Base-by-base conservation (phyloP, 2,329 filamentous ascomycete genomes). In the Bipolaris bicolor region DNA sequence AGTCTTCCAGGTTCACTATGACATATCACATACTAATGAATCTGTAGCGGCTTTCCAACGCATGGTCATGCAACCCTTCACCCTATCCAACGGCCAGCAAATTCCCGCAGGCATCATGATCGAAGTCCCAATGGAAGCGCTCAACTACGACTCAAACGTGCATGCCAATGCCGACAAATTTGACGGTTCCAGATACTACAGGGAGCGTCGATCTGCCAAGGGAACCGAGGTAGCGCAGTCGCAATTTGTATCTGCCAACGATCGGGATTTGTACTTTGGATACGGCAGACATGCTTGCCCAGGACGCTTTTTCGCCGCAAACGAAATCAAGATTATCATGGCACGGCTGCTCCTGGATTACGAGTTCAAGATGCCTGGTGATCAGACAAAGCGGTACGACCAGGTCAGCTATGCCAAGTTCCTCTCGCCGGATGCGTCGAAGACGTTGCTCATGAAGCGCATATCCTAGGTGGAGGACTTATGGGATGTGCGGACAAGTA, bases 21-120 rank as follows among this genome's bases (percentile, higher is more conserved):
- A 11, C 26, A 13, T 24, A 29, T 5, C 22, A 24, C 9, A 10
- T n/a, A 24, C 22, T 44, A 24, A n/a, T 69, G 71, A 18, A 5
- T 4, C 5, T 5, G 11, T 6, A 34, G 13, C 33, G 7, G 7
- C 33, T 15, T 34, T 34, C 33, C 11, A 13, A 6, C 81, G 82
- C 56, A 82, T 81, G 61, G 81, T 83, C n/a, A 69, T 81, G 40
- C 75, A 79, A 60, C 72, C 78, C 1, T 77, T 85, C 61, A 77
- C 77, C 1, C 79, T 85, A 0, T 83, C 82, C 29, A 82, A 82
- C 63, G 83, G 83, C 16, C 80, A 83, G 36, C 75, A 77, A 48
- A 64, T 76, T 13, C 74, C 74, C 1, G 48, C 63, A 11, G 36
- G 63, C 31, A 29, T n/a, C 6, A 15, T 39, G 24, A 41, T 47